Evolutionary conservation across 2,329 filamentous ascomycete genomes (phyloP), one percentile per base, ranked within the genome.

Genomic region (Trichoderma lentiforme): DNA sequence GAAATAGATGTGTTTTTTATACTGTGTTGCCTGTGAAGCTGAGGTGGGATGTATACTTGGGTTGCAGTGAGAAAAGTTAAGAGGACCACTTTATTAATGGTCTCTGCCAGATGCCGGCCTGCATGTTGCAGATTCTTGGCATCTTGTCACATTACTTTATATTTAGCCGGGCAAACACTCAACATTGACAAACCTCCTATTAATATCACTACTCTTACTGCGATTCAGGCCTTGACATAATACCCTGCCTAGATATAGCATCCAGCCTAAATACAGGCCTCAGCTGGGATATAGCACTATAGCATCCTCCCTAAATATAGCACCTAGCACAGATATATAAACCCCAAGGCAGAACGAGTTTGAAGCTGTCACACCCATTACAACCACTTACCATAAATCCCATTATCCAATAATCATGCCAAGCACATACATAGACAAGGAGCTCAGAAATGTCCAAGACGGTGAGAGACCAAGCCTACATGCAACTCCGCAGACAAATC

Each of bases 151-250:
- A 3, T 51, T n/a, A 18, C 6, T 28, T 43, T n/a, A 26, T 12
- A 15, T 63, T 36, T 43, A 43, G 60, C 34, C 6, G 14, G 60
- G 3, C 15, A 57, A 28, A 30, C 26, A 57, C 53, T 12, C 53
- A 28, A 30, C 14, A 6, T n/a, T 0, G 8, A 51, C 9, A 51
- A 51, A 21, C 9, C 9, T 12, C 8, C n/a, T 21, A 1, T 51
- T 12, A 11, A 6, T 8, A 21, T 51, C n/a, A 21, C n/a, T 21
- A 1, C 1, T 51, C n/a, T 6, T 0, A 12, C n/a, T 12, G 0
- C 43, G n/a, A 6, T n/a, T 12, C 43, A 6, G 2, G 8, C 3
- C 18, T 43, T n/a, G 1, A 43, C 4, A 43, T 9, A 3, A 43
- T n/a, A 6, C 5, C 2, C 12, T 36, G 34, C 34, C 5, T 1